Conservation (phyloP, 2,329 filamentous ascomycete genomes). For the Scedosporium dehoogii region DNA sequence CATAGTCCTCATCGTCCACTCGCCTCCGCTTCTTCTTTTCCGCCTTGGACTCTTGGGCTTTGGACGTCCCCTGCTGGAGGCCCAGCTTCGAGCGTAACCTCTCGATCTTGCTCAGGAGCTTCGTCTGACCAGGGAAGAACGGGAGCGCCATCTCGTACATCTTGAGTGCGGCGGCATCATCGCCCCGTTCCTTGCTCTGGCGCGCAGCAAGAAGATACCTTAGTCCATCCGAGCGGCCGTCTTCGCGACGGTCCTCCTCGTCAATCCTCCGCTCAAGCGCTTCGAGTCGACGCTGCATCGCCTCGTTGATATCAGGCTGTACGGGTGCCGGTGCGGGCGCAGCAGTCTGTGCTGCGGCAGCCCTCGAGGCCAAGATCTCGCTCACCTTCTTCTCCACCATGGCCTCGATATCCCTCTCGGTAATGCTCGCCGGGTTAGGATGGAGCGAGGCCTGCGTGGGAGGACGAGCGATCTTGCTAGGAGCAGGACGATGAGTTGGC, state of each 20-base stretch:
- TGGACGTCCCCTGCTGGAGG: conserved; percentile 8
- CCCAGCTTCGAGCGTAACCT: conserved; percentile 45
- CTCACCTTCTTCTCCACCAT: conserved; percentile 87
- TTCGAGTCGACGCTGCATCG: conserved; percentile 72
- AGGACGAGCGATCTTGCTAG: conserved; percentile 36
- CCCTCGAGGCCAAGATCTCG: conserved; percentile 75
- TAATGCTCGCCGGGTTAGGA: conserved; percentile 36
- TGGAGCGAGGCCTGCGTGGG: conserved; percentile 12
- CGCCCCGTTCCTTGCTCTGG: conserved; percentile 76
- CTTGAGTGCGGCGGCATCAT: conserved; percentile 65
- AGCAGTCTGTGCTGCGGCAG: conserved; percentile 37
- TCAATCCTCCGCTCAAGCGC: conserved; percentile 81
- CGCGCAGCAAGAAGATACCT: conserved; percentile 84
- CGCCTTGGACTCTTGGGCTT: not conserved
- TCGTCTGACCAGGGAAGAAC: conserved; percentile 78
- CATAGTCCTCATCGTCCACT: conserved; percentile 27
- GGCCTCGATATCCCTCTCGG: conserved; percentile 71
- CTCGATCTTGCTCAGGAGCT: conserved; percentile 61
- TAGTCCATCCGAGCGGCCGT: conserved; percentile 69
- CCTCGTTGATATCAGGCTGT: conserved; percentile 53
- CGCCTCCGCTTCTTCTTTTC: conserved; percentile 19
- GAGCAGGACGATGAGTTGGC: conserved; percentile 19
- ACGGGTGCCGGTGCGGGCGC: conserved; percentile 29
- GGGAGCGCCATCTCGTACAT: conserved; percentile 81
- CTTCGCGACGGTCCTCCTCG: conserved; percentile 48